Conservation (phyloP, 2,329 filamentous ascomycete genomes). For the Stachybotrys elegans region DNA sequence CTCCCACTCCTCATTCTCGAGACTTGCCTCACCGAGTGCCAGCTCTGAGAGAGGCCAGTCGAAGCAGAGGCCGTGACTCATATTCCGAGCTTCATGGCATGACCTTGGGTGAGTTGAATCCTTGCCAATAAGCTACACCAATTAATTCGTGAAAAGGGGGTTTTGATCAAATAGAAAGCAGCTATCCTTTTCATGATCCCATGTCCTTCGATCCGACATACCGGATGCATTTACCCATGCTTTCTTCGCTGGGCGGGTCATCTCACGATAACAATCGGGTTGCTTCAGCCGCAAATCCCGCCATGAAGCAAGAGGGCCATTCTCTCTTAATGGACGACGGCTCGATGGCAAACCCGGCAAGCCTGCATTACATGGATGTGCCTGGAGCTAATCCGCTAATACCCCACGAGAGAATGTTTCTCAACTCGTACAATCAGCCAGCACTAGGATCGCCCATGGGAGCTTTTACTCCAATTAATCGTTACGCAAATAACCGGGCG, state of each 20-base stretch:
- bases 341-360: slow-evolving; percentile 12
- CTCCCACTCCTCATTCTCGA: too few species aligned
- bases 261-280: slow-evolving; percentile 21
- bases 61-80: too few species aligned
- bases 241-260: slow-evolving; percentile 17
- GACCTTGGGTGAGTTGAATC: too few species aligned
- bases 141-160: too few species aligned
- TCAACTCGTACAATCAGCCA: slow-evolving; percentile 19
- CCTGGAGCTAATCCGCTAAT: slow-evolving; percentile 27
- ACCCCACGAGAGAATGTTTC: slow-evolving; percentile 23
- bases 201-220: too few species aligned
- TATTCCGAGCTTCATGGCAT: too few species aligned
- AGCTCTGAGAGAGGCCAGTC: too few species aligned
- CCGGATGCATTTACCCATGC: too few species aligned
- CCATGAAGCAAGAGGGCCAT: slow-evolving; percentile 22
- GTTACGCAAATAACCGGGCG: slow-evolving; percentile 12
- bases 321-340: slow-evolving; percentile 12
- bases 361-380: slow-evolving; percentile 20
- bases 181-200: too few species aligned
- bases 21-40: too few species aligned
- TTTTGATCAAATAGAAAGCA: too few species aligned
- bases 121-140: too few species aligned
- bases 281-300: slow-evolving; percentile 15
- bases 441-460: slow-evolving; percentile 15
- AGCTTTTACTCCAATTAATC: slow-evolving; percentile 24